Conservation (phyloP, 805 yeast species). For the Pichia exigua region DNA sequence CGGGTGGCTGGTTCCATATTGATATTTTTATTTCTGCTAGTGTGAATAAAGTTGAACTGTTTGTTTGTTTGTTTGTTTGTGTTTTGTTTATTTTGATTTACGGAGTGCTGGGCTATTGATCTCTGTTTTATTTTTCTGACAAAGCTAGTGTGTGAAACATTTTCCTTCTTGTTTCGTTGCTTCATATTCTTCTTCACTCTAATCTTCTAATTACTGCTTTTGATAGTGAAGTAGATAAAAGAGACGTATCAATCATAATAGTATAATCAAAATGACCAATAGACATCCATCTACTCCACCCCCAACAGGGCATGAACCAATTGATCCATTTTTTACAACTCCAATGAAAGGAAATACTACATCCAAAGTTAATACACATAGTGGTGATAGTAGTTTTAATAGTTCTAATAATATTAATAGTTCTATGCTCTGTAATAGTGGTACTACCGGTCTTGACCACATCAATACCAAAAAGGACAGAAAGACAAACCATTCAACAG, state of each 20-base stretch:
- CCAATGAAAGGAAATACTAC: background rate
- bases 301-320: slow-evolving; percentile 1
- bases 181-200: background rate
- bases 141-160: background rate
- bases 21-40: background rate
- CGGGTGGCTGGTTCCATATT: background rate
- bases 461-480: background rate
- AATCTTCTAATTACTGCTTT: too few relatives aligned
- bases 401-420: background rate
- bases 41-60: background rate
- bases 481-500: background rate
- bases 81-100: background rate
- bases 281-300: slow-evolving; percentile 25
- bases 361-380: background rate
- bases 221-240: background rate
- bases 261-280: slow-evolving; percentile 2
- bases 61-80: background rate
- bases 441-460: background rate
- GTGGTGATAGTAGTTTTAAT: background rate
- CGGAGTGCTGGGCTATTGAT: background rate
- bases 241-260: background rate
- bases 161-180: background rate
- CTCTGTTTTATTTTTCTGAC: background rate
- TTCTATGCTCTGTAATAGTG: background rate
- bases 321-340: slow-evolving; percentile 3